Conservation (phyloP, 306 rosid genomes). For the Hylodesmum podocarpum region DNA sequence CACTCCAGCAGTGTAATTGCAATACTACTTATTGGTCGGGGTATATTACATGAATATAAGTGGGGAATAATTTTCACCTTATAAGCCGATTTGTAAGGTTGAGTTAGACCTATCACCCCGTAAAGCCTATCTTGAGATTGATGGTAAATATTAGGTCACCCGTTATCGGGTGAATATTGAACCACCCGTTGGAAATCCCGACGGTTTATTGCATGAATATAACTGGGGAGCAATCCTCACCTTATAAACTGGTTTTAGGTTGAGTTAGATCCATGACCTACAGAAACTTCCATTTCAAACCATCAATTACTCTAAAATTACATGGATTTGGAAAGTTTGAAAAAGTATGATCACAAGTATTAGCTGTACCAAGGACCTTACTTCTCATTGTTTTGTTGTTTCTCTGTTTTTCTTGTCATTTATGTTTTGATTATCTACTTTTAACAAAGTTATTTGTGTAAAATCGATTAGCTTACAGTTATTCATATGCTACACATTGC, state of each 20-base stretch:
- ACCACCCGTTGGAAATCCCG: too few species aligned
- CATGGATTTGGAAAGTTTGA: neutral
- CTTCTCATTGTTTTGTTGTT: neutral
- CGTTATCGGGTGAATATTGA: too few species aligned
- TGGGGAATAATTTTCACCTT: too few species aligned
- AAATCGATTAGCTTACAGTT: neutral
- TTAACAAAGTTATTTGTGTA: neutral
- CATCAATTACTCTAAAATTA: neutral
- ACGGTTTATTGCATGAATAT: too few species aligned
- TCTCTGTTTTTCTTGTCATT: neutral
- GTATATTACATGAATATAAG: too few species aligned
- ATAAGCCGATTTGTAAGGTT: too few species aligned
- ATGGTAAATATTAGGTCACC: too few species aligned
- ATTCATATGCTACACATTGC: conserved; percentile 22
- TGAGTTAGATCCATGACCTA: too few species aligned
- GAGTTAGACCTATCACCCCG: too few species aligned
- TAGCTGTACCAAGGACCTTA: neutral
- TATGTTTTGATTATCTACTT: neutral
- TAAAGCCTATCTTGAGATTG: too few species aligned
- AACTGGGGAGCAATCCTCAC: too few species aligned
- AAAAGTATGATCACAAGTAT: neutral
- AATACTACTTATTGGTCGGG: neutral
- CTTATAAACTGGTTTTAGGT: too few species aligned
- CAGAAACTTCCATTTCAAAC: neutral
- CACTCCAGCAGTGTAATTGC: neutral